Base-by-base conservation (phyloP, 768 basidiomycete species). In the Lactifluus piperatus region DNA sequence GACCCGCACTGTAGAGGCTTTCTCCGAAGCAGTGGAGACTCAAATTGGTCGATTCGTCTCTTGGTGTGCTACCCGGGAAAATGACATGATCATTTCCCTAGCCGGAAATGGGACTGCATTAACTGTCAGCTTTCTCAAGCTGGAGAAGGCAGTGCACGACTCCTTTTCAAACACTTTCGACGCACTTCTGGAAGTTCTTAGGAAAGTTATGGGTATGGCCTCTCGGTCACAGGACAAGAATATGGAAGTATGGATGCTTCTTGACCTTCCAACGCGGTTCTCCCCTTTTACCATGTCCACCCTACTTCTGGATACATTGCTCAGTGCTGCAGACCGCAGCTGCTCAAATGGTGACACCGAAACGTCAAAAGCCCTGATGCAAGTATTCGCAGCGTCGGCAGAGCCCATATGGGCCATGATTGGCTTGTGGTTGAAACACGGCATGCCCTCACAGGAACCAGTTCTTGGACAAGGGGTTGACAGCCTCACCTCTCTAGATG, bases 351-450 rank as follows among this genome's bases (percentile, higher is more conserved):
- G 81, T 10, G 85, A 88, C 54, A 56, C 62, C 0, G 72, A 76
- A 44, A 78, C 83, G 0, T 79, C 83, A 4, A 70, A 75, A n/a
- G 75, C 77, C 3, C 75, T 93, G 6, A 79, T 81, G 71, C 71
- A 78, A 1, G 77, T 89, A 5, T 89, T 91, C 64, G 73, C 79
- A 9, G 74, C 71, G 50, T 81, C 79, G 10, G 80, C 80, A 0
- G 87, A 86, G 67, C 88, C 90, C 0, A 72, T 85, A 8, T 93
- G 91, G 91, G 67, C 65, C 6, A 86, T 86, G 83, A 74, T 86
- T 3, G 80, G 81, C 27, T 73, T 74, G 56, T 93, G 90, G 91
- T 70, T 92, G 53, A 77, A 75, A 48, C 77, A 85, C 64, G 90
- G 90, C 0, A 87, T 87, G 83, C 82, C 82, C 4, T 67, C 73